A percentile compares a stretch with the other conserved stretches of the same genome.
These are phyloP conservation scores for Didymella arachidicola DNA, from an alignment of 2,329 filamentous ascomycete species.

Conservation along the genomic window DNA sequence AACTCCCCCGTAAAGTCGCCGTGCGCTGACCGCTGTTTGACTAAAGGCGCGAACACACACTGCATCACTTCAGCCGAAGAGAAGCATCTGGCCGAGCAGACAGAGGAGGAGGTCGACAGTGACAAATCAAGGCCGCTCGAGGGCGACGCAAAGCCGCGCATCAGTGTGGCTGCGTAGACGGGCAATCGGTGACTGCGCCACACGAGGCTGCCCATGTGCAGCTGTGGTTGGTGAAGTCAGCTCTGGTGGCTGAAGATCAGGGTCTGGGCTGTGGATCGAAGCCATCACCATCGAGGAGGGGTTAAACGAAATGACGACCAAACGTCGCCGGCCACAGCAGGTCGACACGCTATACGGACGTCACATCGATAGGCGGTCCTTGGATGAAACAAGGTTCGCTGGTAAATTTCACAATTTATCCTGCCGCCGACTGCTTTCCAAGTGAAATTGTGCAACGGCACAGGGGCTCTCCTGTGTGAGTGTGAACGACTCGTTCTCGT, in stretches of 20 bases:
- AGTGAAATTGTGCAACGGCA: slow-evolving; percentile 19
- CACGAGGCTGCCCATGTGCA: slow-evolving; percentile 23
- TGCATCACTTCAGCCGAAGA: slow-evolving; percentile 87
- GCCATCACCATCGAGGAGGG: slow-evolving; percentile 5
- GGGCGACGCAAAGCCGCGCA: slow-evolving; percentile 34
- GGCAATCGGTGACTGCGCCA: slow-evolving; percentile 27
- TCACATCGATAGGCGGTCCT: slow-evolving; percentile 23
- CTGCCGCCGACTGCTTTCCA: slow-evolving; percentile 13
- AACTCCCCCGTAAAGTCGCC: slow-evolving; percentile 7
- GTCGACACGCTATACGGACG: slow-evolving; percentile 23
- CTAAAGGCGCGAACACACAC: slow-evolving; percentile 74
- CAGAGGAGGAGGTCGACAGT: slow-evolving; percentile 29
- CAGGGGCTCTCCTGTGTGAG: slow-evolving; percentile 14
- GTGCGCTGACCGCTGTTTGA: slow-evolving; percentile 32
- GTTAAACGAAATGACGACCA: slow-evolving; percentile 26
- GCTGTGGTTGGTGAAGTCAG: slow-evolving; percentile 12
- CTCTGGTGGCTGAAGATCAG: slow-evolving; percentile 4
- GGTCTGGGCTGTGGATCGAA: slow-evolving; percentile 17
- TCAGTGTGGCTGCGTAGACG: slow-evolving; percentile 41
- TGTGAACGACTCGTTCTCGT: slow-evolving; percentile 15
- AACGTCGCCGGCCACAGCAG: slow-evolving; percentile 12
- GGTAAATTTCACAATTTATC: slow-evolving; percentile 23
- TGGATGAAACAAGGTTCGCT: slow-evolving; percentile 34
- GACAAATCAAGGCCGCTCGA: slow-evolving; percentile 16
- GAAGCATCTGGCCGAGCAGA: slow-evolving; percentile 63